Evolutionary conservation across 1,284 basidiomycete genomes (phyloP), one percentile per base, ranked within the genome.

Genomic region (Boletus hoseneyae): DNA sequence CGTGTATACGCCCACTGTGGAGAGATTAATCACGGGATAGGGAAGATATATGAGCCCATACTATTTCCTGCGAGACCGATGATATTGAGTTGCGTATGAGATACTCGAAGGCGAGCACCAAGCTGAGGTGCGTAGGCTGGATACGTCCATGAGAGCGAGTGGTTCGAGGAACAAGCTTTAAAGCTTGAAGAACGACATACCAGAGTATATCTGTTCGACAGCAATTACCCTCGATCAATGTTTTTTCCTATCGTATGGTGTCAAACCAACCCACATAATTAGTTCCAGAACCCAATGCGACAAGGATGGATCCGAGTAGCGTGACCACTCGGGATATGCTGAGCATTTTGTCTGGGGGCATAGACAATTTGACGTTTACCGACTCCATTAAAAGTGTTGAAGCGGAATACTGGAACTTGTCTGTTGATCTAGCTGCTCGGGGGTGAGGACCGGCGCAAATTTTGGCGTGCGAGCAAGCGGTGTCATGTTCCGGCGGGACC

Each of bases 121-220:
- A 93, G 73, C 63, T 92, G 90, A 0, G 90, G 90, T 0, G 85
- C 83, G 63, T 92, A 93, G 2, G 87, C 90, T 86, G 62, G 48
- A 39, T 18, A 42, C 23, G 29, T 47, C 50, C 32, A 42, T 51
- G 19, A 9, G 12, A 45, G 19, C 4, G 29, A n/a, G 10, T 50
- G 18, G 7, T 5, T n/a, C 2, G 8, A 23, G 29, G 11, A 37
- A n/a, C n/a, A n/a, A n/a, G n/a, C n/a, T n/a, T n/a, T n/a, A n/a
- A n/a, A n/a, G n/a, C n/a, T n/a, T n/a, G 29, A 49, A 30, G 30
- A 30, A 45, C 21, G 30, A 46, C 58, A 13, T 32, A 69, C 64
- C 66, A 43, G 64, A 66, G 38, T 67, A 66, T 50, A 66, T 55
- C 66, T 65, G n/a, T 23, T 40, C 8, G 18, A n/a, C 45, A 4